These are phyloP conservation scores for Penicillium verhagenii DNA, from an alignment of 495 filamentous ascomycete species.

Conservation along the genomic window DNA sequence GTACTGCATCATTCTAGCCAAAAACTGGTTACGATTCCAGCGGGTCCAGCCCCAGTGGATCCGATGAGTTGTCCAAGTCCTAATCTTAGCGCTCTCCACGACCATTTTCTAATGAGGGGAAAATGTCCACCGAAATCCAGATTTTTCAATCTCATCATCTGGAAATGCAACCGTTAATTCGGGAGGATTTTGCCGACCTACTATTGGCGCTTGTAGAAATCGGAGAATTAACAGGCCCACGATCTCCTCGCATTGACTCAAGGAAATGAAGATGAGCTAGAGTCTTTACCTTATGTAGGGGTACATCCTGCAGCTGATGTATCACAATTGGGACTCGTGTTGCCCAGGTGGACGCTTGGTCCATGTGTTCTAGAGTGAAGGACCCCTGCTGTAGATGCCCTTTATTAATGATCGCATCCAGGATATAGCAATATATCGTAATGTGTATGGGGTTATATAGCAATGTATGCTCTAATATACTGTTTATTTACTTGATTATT, in stretches of 20 bases:
- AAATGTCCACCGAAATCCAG: too few species aligned
- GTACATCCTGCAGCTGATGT: slow-evolving; percentile 15
- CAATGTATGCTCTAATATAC: too few species aligned
- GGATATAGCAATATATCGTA: too few species aligned
- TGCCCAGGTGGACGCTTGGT: slow-evolving; percentile 25
- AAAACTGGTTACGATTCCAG: neutral
- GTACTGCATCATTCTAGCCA: too few species aligned
- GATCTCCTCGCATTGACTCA: slow-evolving; percentile 25
- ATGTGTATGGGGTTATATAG: too few species aligned
- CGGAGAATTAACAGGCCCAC: slow-evolving; percentile 28
- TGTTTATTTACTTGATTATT: neutral
- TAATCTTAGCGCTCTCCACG: neutral
- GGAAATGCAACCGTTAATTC: too few species aligned
- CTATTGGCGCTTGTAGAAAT: slow-evolving; percentile 10
- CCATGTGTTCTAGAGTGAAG: slow-evolving; percentile 19
- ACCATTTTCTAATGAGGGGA: neutral
- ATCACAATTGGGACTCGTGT: slow-evolving; percentile 13
- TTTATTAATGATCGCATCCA: too few species aligned
- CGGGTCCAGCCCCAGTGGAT: slow-evolving; percentile 9
- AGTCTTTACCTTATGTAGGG: too few species aligned
- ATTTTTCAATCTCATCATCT: too few species aligned
- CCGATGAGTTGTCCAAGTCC: slow-evolving; percentile 13
- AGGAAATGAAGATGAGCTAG: slow-evolving; percentile 14
- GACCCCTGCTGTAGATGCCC: too few species aligned
- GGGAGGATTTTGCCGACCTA: slow-evolving; percentile 3